Base-by-base conservation (phyloP, 371 early-diverging fungal species). In the Zopfochytrium polystomum region DNA sequence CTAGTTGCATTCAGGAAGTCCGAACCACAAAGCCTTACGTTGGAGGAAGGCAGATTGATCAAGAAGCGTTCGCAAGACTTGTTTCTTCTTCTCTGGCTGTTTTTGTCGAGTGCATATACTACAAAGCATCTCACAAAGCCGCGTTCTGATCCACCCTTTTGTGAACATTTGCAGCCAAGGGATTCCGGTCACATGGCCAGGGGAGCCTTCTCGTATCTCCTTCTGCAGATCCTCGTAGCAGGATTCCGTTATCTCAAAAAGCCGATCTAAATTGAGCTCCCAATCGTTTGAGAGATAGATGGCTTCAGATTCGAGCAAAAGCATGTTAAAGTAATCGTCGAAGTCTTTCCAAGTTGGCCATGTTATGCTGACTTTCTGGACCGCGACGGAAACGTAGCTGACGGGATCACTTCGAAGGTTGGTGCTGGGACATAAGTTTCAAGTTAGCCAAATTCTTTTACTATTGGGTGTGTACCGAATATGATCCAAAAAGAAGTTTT, bases 81-180 rank as follows among this genome's bases (percentile, higher is more conserved):
- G 58, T 50, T 7, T 54, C 35, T 4, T 13, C 42, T 15, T 34
- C 34, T 13, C 6, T 33, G 18, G 26, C 42, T 3, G 20, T 15
- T 22, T 34, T 31, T 11, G 25, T 34, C n/a, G 33, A 54, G 11
- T 35, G 34, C 5, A n/a, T n/a, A n/a, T n/a, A 13, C 6, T 5
- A 25, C 52, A 34, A 67, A 20, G 26, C 27, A 35, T 44, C 27
- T 3, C 15, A 57, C n/a, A 33, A 23, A 63, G 32, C 47, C 46
- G 43, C 23, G 48, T 38, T 27, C 45, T 2, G 9, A 38, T 43
- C 62, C 5, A 34, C 46, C 73, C 76, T 5, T 42, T 42, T 1
- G 76, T 75, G 45, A 70, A 75, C 13, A 38, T 44, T 3, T 15
- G 7, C 1, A 75, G 53, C 70, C 70, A 75, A 15, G 64, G 66